These are phyloP conservation scores for Pyrenula massariospora DNA, from an alignment of 495 filamentous ascomycete genomes.

Conservation along the genomic window DNA sequence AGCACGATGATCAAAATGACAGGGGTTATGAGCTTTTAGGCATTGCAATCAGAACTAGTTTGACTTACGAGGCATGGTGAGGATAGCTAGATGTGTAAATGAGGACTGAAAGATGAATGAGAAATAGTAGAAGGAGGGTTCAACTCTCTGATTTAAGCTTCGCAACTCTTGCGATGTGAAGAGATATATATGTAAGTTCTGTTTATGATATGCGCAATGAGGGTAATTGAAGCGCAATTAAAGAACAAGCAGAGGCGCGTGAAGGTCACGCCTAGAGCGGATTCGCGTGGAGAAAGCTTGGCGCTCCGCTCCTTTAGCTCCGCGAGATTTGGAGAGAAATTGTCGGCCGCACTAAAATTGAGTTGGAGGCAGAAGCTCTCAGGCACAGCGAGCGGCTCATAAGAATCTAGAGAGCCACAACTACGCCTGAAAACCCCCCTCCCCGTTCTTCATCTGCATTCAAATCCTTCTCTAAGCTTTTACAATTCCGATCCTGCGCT, in stretches of 20 bases:
- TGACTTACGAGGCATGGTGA: constrained; percentile 1
- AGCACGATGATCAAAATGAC: background rate
- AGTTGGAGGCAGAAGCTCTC: too few relatives aligned
- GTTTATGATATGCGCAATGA: constrained; percentile 3
- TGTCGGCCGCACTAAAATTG: too few relatives aligned
- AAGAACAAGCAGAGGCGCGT: constrained; percentile 3
- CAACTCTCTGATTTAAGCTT: constrained; percentile 4
- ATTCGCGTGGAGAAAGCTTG: background rate
- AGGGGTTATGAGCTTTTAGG: constrained; percentile 2
- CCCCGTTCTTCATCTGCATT: constrained; percentile 23
- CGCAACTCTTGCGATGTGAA: constrained; percentile 5
- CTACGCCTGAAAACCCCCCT: constrained; percentile 18
- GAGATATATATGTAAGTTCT: too few relatives aligned
- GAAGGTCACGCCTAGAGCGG: constrained; percentile 8
- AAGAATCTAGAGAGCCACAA: too few relatives aligned
- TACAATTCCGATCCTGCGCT: constrained; percentile 10
- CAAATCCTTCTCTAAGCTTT: constrained; percentile 20
- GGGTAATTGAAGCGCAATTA: background rate
- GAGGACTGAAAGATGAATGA: background rate
- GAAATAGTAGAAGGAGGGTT: background rate
- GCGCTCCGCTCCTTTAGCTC: background rate
- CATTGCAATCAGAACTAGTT: background rate
- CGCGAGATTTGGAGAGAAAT: too few relatives aligned
- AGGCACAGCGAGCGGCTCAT: too few relatives aligned
- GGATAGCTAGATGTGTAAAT: constrained; percentile 2